Conservation (phyloP, 2,329 filamentous ascomycete species). For the Paracoccidioides lutzii region DNA sequence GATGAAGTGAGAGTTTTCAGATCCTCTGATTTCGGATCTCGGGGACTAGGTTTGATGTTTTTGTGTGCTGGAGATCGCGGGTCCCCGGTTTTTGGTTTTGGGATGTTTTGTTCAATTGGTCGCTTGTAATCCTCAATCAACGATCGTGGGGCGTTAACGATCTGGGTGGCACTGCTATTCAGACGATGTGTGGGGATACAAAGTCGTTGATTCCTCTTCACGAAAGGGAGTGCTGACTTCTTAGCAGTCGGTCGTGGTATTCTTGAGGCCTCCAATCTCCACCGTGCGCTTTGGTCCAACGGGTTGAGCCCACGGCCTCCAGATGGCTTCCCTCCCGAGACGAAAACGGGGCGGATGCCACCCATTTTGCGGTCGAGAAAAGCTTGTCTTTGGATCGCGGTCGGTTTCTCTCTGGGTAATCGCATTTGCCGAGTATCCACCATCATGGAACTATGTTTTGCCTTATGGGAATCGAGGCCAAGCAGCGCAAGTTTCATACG, state of each 20-base stretch:
- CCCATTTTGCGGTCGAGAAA: constrained; percentile 22
- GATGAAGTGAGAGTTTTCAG: constrained; percentile 12
- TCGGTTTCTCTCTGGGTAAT: constrained; percentile 21
- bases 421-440: constrained; percentile 32
- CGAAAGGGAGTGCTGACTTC: constrained; percentile 9
- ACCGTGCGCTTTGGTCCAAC: constrained; percentile 9
- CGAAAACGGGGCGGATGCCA: constrained; percentile 17
- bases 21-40: constrained; percentile 20
- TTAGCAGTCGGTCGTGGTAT: constrained; percentile 12
- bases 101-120: constrained; percentile 12
- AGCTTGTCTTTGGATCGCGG: constrained; percentile 20
- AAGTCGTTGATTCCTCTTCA: constrained; percentile 25
- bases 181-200: constrained; percentile 31
- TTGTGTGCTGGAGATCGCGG: background rate
- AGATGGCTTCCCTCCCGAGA: constrained; percentile 3
- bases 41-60: background rate
- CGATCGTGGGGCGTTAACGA: constrained; percentile 28
- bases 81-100: background rate
- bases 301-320: constrained; percentile 3
- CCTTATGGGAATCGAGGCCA: constrained; percentile 45
- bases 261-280: constrained; percentile 16
- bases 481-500: constrained; percentile 45
- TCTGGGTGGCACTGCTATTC: constrained; percentile 24
- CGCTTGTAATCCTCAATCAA: constrained; percentile 31
- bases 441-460: constrained; percentile 45